These are phyloP conservation scores for Corylus americana DNA, from an alignment of 306 rosid genomes.

Conservation along the genomic window DNA sequence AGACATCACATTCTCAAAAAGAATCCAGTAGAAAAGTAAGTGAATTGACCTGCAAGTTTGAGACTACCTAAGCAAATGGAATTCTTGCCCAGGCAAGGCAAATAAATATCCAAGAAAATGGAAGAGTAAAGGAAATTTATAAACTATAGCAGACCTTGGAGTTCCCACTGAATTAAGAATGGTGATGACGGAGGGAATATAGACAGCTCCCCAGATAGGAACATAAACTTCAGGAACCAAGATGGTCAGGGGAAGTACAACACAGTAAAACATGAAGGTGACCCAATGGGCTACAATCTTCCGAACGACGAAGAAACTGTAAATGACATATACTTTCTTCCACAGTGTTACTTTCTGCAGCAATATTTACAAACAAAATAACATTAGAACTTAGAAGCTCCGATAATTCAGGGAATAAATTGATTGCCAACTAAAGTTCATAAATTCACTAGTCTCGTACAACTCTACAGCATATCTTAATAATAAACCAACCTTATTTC, in stretches of 20 bases:
- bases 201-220: slow-evolving; percentile 99
- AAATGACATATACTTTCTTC: slow-evolving; percentile 95
- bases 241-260: slow-evolving; percentile 91
- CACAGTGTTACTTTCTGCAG: slow-evolving; percentile 84
- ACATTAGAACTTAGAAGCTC: slow-evolving; percentile 3
- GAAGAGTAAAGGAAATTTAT: background rate
- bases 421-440: background rate
- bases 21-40: slow-evolving; percentile 95
- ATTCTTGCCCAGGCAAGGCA: background rate
- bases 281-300: slow-evolving; percentile 95
- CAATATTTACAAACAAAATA: background rate
- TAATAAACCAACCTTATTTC: slow-evolving; percentile 62
- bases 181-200: slow-evolving; percentile 94
- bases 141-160: slow-evolving; percentile 67
- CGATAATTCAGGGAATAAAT: background rate
- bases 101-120: background rate
- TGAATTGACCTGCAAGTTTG: slow-evolving; percentile 76
- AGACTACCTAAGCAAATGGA: slow-evolving; percentile 13
- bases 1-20: slow-evolving; percentile 98
- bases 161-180: slow-evolving; percentile 98
- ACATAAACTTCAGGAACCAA: slow-evolving; percentile 95
- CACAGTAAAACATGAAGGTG: slow-evolving; percentile 90
- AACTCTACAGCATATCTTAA: background rate
- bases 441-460: background rate
- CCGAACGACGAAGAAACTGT: slow-evolving; percentile 96